Base-by-base conservation (phyloP, 345 rosid species). In the Lagerstroemia speciosa region DNA sequence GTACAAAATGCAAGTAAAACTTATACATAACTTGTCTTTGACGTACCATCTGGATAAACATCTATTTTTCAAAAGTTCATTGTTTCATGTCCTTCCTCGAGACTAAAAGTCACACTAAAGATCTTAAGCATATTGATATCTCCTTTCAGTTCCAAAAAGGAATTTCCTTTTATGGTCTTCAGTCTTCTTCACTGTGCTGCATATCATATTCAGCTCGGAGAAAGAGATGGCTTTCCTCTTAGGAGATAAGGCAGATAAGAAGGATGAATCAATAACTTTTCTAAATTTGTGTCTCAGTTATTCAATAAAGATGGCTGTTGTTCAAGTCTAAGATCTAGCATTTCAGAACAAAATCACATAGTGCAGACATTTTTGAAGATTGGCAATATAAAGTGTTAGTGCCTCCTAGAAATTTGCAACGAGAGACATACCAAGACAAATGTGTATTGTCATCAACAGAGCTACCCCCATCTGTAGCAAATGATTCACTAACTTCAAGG, bases 341-440 rank as follows among this genome's bases (percentile, higher is more conserved):
- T 41, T 41, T 41, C 14, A 16, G 46, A 41, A 41, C 46, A 41
- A 41, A 41, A 41, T 58, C 17, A 30, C 2, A 58, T 27, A 27
- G 63, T 30, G 14, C 20, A n/a, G 3, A 58, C 34, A 58, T 58
- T 33, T 14, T 58, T 58, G 15, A 3, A 0, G 11, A 11, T 27
- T 11, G 19, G 34, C 9, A 41, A 14, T 41, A 41, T 14, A 41
- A 41, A 6, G n/a, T 27, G 6, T 26, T 27, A 14, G 24, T 37
- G 31, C 26, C 67, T n/a, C 32, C 45, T 11, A 26, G 4, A 26
- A 38, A 9, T 30, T 63, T 33, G 48, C 57, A 36, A 20, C 8
- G 12, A 46, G 16, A 41, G 37, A 66, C 20, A 61, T 60, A 74
- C 73, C 70, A 46, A 64, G 69, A 74, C 69, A 36, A 65, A 8